phyloP scores from a whole-genome alignment of 192 early-diverging fungal species.

The Podila minutissima region DNA sequence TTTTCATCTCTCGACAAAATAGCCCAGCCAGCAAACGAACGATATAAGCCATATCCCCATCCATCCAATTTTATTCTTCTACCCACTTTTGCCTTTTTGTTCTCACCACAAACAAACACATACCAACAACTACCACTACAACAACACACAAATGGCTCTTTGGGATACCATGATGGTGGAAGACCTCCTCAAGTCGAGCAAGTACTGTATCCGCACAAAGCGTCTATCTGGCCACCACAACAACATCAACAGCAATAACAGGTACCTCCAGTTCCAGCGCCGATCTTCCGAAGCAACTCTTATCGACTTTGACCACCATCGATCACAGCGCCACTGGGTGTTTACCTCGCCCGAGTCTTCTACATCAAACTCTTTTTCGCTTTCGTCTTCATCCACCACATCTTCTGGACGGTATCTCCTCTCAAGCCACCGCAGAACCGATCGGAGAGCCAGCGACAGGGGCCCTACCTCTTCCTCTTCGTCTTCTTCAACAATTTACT shows the following conservation, averaged over 20 bases:
- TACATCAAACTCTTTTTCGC: not conserved
- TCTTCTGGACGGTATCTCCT: not conserved
- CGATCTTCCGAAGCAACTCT: not conserved
- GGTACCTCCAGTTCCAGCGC: not conserved
- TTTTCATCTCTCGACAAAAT: too few species aligned
- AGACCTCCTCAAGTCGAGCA: not conserved
- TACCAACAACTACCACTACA: not conserved
- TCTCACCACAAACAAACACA: not conserved
- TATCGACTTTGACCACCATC: not conserved
- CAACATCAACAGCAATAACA: not conserved
- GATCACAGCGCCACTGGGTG: not conserved
- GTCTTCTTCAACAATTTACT: not conserved
- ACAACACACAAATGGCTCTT: not conserved
- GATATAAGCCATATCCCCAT: too few species aligned
- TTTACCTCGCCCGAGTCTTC: not conserved
- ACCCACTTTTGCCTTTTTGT: too few species aligned
- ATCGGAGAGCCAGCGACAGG: not conserved
- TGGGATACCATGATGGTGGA: not conserved
- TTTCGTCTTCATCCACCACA: not conserved
- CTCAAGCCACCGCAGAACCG: not conserved
- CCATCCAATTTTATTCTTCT: too few species aligned
- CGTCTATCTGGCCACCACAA: not conserved
- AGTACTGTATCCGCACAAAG: not conserved
- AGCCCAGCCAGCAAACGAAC: too few species aligned
- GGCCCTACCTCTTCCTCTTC: too few species aligned